Percentiles rank a stretch among this genome's conserved stretches.
Evolutionary conservation across 164 flowering plant genomes (phyloP).

Genomic region (Dillenia suffruticosa): DNA sequence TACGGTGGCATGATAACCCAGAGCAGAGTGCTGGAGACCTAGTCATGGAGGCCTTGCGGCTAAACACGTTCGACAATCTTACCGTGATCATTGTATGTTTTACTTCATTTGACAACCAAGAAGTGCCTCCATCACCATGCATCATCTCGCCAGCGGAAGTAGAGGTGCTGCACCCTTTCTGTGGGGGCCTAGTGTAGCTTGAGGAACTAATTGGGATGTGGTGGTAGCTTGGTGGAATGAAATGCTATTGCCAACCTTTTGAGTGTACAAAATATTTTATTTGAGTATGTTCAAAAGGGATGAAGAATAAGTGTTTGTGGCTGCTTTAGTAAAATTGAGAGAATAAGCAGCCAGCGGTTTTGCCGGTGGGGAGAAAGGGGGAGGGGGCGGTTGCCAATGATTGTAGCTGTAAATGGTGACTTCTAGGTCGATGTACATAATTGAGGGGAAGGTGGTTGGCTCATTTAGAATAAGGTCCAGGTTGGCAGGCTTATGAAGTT

Average conservation of each 20-base stretch:
- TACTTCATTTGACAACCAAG: constrained; percentile 29
- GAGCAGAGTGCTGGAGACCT: constrained; percentile 72
- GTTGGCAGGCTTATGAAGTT: no score
- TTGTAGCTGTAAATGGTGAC: not conserved
- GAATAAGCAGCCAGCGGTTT: constrained; percentile 31
- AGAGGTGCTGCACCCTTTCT: constrained; percentile 59
- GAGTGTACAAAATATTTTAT: constrained; percentile 9
- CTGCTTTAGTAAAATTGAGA: constrained; percentile 22
- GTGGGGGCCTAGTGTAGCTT: constrained; percentile 58
- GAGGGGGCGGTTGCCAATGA: not conserved
- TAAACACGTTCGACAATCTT: constrained; percentile 63
- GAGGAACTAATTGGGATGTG: constrained; percentile 43
- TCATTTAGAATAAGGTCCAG: no score
- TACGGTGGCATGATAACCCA: constrained; percentile 68
- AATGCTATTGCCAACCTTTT: not conserved
- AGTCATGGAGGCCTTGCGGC: constrained; percentile 58
- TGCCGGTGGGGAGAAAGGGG: constrained; percentile 11
- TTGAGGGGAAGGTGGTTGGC: no score
- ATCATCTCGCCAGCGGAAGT: constrained; percentile 26
- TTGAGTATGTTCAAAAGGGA: not conserved
- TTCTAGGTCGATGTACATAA: no score
- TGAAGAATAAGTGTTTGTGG: constrained; percentile 12
- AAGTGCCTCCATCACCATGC: constrained; percentile 15
- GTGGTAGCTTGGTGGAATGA: constrained; percentile 4
- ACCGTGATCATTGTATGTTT: constrained; percentile 79